Evolutionary conservation across 108 stramenopile genomes (phyloP), one percentile per base, ranked within the genome.

Genomic region (Nannochloropsis gaditana): DNA sequence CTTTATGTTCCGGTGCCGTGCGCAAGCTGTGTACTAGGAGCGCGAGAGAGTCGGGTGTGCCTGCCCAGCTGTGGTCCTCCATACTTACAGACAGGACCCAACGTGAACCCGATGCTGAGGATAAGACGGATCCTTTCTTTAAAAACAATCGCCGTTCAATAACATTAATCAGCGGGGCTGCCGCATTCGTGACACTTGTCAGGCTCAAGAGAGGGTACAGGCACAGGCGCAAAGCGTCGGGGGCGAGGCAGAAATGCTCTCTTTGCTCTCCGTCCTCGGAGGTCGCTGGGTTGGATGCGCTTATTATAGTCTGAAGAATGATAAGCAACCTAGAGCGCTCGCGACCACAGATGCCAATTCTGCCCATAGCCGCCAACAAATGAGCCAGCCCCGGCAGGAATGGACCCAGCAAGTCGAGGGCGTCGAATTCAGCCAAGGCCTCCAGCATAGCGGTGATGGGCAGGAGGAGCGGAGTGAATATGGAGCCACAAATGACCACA

Each of bases 361-460:
- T 73, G 59, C 59, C 59, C 59, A 73, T 73, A n/a, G 59, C 59
- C 59, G n/a, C 59, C 59, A 73, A n/a, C 19, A 73, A 15, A n/a
- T 73, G n/a, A n/a, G 59, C 15, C 15, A 73, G 59, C 19, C 15
- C 19, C 19, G 59, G 59, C 31, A 31, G 31, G 59, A 73, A 73
- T 15, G 15, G 19, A 6, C 19, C 3, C 5, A n/a, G 19, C 59
- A 73, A 73, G 19, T n/a, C 15, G 15, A 6, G 15, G 2, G 59
- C 59, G n/a, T 73, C 59, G 59, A n/a, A n/a, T n/a, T 73, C 59
- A n/a, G 59, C 59, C 59, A 73, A n/a, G 8, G 19, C 19, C 59
- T 73, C 59, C 59, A 73, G n/a, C 59, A 73, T 73, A n/a, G n/a
- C 59, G 59, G n/a, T 73, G 59, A 73, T 15, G 59, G 59, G 59